These are phyloP conservation scores for Colletotrichum lindemuthianum DNA, from an alignment of 2,329 filamentous ascomycete species.

Conservation along the genomic window DNA sequence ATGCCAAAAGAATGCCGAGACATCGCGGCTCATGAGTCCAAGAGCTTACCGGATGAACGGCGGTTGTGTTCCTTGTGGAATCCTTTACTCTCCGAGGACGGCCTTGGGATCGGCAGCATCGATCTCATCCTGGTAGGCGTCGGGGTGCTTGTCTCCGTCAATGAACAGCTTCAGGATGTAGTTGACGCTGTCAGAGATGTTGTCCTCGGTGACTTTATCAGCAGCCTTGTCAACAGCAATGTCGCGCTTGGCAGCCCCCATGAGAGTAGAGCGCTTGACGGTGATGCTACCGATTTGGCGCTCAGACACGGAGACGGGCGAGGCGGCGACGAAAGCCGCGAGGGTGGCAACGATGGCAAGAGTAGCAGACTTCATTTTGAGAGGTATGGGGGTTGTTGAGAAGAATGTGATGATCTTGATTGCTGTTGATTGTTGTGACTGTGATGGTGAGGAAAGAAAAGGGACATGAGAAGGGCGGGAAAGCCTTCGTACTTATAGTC, in stretches of 20 bases:
- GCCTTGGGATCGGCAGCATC: constrained; percentile 7
- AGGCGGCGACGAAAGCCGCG: constrained; percentile 5
- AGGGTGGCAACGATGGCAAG: constrained; percentile 1
- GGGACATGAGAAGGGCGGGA: neutral
- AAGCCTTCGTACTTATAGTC: constrained; percentile 5
- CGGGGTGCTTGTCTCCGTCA: constrained; percentile 1
- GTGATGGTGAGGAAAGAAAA: neutral
- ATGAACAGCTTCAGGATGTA: constrained; percentile 8
- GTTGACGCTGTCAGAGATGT: constrained; percentile 18
- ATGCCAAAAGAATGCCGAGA: neutral
- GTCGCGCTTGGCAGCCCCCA: neutral
- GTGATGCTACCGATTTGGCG: neutral
- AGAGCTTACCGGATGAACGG: neutral
- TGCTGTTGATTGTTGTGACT: neutral
- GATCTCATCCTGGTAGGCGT: constrained; percentile 18
- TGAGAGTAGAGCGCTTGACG: constrained; percentile 10
- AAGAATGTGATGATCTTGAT: neutral
- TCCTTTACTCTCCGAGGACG: constrained; percentile 1
- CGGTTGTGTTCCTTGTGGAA: neutral
- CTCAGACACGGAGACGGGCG: neutral
- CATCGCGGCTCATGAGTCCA: neutral
- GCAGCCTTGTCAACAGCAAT: neutral
- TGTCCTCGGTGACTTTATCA: constrained; percentile 7
- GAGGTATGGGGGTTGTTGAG: neutral
- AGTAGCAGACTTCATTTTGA: constrained; percentile 14